phyloP scores from a whole-genome alignment of 768 basidiomycete species.

The Suillus cothurnatus region DNA sequence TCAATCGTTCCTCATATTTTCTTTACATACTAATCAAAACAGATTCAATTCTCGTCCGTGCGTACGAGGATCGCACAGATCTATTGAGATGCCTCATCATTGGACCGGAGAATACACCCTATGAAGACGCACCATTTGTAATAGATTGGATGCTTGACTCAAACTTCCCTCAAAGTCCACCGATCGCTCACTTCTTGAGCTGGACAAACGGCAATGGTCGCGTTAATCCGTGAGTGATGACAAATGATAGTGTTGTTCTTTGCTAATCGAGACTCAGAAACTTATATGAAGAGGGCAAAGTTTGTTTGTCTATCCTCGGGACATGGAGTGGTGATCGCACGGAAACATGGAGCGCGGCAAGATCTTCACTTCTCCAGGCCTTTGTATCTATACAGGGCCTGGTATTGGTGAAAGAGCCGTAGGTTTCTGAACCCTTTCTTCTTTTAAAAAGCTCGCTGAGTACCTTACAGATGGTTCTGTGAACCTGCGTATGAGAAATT shows the following conservation, averaged over 20 bases:
- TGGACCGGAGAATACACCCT: constrained; percentile 94
- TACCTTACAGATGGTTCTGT: constrained; percentile 70
- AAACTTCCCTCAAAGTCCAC: constrained; percentile 81
- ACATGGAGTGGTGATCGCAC: constrained; percentile 91
- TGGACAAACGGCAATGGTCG: constrained; percentile 95
- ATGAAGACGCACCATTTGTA: constrained; percentile 91
- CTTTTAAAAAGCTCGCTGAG: constrained; percentile 8
- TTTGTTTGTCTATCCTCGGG: constrained; percentile 87
- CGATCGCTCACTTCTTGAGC: constrained; percentile 86
- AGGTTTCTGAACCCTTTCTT: constrained; percentile 35
- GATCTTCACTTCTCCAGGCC: constrained; percentile 88
- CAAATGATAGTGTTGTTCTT: background rate
- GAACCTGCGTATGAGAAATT: constrained; percentile 95
- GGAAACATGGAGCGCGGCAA: constrained; percentile 83
- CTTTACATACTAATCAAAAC: constrained; percentile 9
- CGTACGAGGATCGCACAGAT: constrained; percentile 89
- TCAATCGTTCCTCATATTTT: constrained; percentile 2
- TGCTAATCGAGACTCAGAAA: constrained; percentile 50
- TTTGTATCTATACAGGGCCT: constrained; percentile 94
- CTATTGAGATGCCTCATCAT: constrained; percentile 87
- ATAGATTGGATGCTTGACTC: constrained; percentile 92
- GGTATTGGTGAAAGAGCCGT: constrained; percentile 92
- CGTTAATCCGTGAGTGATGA: constrained; percentile 75
- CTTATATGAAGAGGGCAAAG: constrained; percentile 94
- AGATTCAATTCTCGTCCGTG: constrained; percentile 89